These are phyloP conservation scores for Neofusicoccum sp. DNA, from an alignment of 2,329 filamentous ascomycete species.

Conservation along the genomic window DNA sequence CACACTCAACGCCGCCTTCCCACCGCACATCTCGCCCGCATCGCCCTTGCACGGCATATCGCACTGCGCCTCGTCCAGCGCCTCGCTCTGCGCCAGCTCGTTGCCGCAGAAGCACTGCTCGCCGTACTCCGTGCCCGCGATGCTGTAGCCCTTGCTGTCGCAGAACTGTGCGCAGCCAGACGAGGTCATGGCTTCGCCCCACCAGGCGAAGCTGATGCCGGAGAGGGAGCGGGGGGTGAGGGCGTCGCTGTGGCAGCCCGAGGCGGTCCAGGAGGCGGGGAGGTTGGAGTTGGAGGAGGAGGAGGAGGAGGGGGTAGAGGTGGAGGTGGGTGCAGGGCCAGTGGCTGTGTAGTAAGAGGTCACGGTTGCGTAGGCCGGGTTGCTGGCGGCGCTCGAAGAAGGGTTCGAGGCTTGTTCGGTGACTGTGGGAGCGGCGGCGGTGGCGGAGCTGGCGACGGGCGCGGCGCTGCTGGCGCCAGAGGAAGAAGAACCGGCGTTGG, in stretches of 20 bases:
- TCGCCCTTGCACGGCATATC: conserved; percentile 16
- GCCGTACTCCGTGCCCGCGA: conserved; percentile 32
- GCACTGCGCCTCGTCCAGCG: conserved; percentile 7
- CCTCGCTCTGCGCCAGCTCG: conserved; percentile 18
- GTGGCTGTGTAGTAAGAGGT: conserved; percentile 13
- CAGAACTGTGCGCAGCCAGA: conserved; percentile 31
- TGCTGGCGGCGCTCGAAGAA: not conserved
- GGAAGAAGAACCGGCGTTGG: conserved; percentile 22
- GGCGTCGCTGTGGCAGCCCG: conserved; percentile 15
- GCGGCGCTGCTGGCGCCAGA: conserved; percentile 11
- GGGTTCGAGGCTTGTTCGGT: not conserved
- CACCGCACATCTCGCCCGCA: conserved; percentile 9
- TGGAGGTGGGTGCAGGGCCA: conserved; percentile 1
- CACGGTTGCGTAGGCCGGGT: not conserved
- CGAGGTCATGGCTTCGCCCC: conserved; percentile 10
- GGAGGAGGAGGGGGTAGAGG: not conserved
- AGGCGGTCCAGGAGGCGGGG: not conserved
- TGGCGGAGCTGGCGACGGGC: conserved; percentile 16
- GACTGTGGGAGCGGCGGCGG: conserved; percentile 15
- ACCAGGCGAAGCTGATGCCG: conserved; percentile 7
- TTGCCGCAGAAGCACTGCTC: conserved; percentile 23
- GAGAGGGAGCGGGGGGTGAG: conserved; percentile 9
- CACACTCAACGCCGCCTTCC: not conserved
- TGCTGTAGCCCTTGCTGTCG: conserved; percentile 30
- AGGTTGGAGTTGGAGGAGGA: not conserved